Conservation (phyloP, 192 early-diverging fungal species). For the Radiomyces spectabilis region DNA sequence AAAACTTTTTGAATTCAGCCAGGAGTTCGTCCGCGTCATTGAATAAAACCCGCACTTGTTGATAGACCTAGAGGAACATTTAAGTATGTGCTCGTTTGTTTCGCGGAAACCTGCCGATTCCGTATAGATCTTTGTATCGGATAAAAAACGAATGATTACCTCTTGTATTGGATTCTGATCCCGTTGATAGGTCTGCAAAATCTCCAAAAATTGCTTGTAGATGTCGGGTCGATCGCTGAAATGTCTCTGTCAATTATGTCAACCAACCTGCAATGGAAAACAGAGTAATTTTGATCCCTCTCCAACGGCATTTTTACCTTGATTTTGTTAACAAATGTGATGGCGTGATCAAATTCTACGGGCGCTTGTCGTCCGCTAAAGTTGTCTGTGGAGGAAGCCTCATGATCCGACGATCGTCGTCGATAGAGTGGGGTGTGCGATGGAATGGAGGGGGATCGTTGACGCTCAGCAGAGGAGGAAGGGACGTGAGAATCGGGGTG, state of each 20-base stretch:
- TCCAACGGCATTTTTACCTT: constrained; percentile 47
- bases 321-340: constrained; percentile 99
- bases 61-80: constrained; percentile 61
- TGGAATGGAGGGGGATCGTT: not conserved
- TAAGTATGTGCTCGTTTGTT: not conserved
- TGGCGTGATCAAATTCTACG: constrained; percentile 97
- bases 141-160: constrained; percentile 23
- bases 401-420: not conserved
- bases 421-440: not conserved
- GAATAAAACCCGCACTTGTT: constrained; percentile 88
- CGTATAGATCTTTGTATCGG: not conserved
- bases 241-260: constrained; percentile 54
- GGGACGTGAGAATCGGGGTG: not conserved
- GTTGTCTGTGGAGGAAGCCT: too few relatives aligned
- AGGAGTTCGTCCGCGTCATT: constrained; percentile 82
- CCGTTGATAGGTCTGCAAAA: constrained; percentile 95
- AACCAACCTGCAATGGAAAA: not conserved
- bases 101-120: too few relatives aligned
- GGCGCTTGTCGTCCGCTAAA: constrained; percentile 69
- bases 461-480: not conserved
- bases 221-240: constrained; percentile 87
- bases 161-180: constrained; percentile 95
- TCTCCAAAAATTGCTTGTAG: constrained; percentile 96
- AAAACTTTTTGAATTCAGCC: constrained; percentile 96
- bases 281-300: not conserved